Base-by-base conservation (phyloP, 2,329 filamentous ascomycete genomes). In the Penicillium sp. region DNA sequence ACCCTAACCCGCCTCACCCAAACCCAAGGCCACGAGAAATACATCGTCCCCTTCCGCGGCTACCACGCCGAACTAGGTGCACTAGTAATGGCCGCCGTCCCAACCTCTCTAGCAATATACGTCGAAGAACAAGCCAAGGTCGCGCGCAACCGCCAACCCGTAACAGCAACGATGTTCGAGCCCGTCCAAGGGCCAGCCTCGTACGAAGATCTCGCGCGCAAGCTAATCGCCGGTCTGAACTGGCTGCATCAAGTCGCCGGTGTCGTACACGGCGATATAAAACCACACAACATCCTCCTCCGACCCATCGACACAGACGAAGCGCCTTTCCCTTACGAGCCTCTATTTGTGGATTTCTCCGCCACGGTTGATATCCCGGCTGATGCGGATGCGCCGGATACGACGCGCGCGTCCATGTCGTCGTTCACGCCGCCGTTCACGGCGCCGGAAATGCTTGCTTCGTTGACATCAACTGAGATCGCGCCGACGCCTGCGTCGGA, bases 201-300 rank as follows among this genome's bases (percentile, higher is more conserved):
- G 8, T 81, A 78, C 77, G 67, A 73, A 0, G 61, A 67, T 11
- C 65, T 80, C 6, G 74, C 77, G 14, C 60, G 63, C 36, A 69
- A 71, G 47, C 68, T 80, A 11, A 73, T 79, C 47, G 52, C 61
- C 8, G 73, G 76, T 0, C 67, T 80, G 3, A 61, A 64, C 8
- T 81, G 77, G 75, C 66, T 81, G 7, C 78, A 80, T 48, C 60
- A 64, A 33, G 58, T 61, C 3, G 67, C 72, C 2, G 68, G 70
- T 5, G 68, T 80, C 4, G 70, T 80, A 3, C 78, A 81, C 59
- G 77, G 76, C 1, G 77, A 80, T 63, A 74, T 80, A 63, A 80
- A 80, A 57, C 77, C 76, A 5, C 71, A 74, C 43, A 80, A 79
- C 38, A 67, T 79, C 28, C 67, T 79, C 0, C 66, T 80, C 2